These are phyloP conservation scores for Penicillium sumatraense DNA, from an alignment of 2,329 filamentous ascomycete species.

Conservation along the genomic window DNA sequence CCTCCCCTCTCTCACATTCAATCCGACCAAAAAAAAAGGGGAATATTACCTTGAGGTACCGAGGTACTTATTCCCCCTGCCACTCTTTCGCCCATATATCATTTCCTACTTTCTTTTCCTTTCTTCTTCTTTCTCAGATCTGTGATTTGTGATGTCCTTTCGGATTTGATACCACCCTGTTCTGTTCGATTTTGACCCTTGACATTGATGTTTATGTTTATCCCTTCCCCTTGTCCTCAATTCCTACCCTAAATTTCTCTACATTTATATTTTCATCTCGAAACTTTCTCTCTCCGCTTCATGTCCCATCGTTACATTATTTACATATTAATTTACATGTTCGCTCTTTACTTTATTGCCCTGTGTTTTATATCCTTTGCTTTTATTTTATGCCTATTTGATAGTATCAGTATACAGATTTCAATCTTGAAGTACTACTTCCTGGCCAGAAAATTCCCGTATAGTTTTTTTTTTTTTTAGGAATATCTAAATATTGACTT, in stretches of 20 bases:
- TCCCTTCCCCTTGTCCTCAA: conserved; percentile 6
- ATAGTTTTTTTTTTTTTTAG: too few species aligned
- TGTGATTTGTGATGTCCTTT: conserved; percentile 28
- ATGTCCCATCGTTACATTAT: conserved; percentile 20
- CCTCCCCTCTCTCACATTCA: neutral
- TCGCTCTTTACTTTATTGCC: neutral
- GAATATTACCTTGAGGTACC: too few species aligned
- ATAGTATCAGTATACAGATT: too few species aligned
- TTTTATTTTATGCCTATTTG: too few species aligned
- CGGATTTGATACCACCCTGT: conserved; percentile 34
- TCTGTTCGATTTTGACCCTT: conserved; percentile 10
- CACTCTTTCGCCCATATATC: conserved; percentile 7
- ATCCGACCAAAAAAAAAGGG: neutral
- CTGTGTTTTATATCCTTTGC: too few species aligned
- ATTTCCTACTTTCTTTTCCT: conserved; percentile 20
- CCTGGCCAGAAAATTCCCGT: too few species aligned
- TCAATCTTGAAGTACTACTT: too few species aligned
- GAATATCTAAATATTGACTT: too few species aligned
- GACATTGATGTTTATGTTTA: conserved; percentile 5
- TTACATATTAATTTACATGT: conserved; percentile 27
- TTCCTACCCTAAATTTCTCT: neutral
- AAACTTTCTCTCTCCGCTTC: conserved; percentile 6
- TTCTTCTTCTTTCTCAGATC: conserved; percentile 13
- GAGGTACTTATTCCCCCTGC: neutral
- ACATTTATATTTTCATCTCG: conserved; percentile 18